Percentiles rank a stretch among this genome's conserved stretches.
These are phyloP conservation scores for Cornus suecica DNA, from an alignment of 148 eudicot genomes.

Conservation along the genomic window DNA sequence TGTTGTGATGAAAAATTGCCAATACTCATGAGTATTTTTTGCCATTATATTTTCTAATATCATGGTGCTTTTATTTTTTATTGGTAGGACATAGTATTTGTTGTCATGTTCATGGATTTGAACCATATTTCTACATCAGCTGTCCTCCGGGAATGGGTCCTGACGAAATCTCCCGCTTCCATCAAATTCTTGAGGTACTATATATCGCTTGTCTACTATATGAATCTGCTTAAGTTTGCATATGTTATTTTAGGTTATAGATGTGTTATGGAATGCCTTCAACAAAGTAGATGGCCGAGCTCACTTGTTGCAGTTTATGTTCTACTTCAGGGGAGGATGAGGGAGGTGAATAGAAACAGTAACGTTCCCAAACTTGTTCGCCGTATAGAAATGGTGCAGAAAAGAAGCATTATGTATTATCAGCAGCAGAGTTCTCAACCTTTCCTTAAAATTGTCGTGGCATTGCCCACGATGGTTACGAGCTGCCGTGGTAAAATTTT, in stretches of 20 bases:
- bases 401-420: constrained; percentile 92
- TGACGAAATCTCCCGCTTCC: constrained; percentile 85
- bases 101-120: constrained; percentile 97
- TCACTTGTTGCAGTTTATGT: constrained; percentile 1
- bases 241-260: background rate
- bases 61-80: constrained; percentile 7
- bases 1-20: background rate
- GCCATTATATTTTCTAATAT: background rate
- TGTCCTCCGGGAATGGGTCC: constrained; percentile 96
- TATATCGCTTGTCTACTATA: background rate
- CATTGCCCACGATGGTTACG: constrained; percentile 93
- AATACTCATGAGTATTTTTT: background rate
- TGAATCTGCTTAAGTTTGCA: background rate
- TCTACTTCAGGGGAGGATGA: constrained; percentile 73
- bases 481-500: constrained; percentile 77
- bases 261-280: background rate
- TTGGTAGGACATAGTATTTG: constrained; percentile 81
- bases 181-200: constrained; percentile 78
- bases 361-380: constrained; percentile 65
- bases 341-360: constrained; percentile 64
- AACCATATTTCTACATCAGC: constrained; percentile 86
- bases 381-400: constrained; percentile 82
- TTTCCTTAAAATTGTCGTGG: constrained; percentile 82
- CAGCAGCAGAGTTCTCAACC: constrained; percentile 81
- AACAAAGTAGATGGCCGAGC: background rate